phyloP scores from a whole-genome alignment of 2,329 filamentous ascomycete genomes.

The Xylaria sp. region DNA sequence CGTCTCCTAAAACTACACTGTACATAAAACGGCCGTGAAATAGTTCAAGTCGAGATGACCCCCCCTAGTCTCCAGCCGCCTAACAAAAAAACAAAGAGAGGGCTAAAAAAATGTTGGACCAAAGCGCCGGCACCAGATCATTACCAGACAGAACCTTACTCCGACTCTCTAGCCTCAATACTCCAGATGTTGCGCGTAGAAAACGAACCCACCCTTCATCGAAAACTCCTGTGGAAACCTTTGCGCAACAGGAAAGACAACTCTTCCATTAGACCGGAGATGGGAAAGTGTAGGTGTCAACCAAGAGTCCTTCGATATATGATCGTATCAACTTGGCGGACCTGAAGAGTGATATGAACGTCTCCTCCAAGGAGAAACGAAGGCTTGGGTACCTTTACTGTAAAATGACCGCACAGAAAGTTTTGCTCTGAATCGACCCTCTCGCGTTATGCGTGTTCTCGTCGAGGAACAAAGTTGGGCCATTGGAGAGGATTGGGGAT shows the following conservation, averaged over 20 bases:
- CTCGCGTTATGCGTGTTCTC: not conserved
- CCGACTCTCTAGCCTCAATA: conserved; percentile 25
- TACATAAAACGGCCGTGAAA: conserved; percentile 29
- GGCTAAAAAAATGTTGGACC: not conserved
- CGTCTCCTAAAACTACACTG: conserved; percentile 38
- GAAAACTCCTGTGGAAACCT: conserved; percentile 21
- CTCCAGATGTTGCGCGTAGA: conserved; percentile 22
- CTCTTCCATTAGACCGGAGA: conserved; percentile 19
- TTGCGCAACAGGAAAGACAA: conserved; percentile 13
- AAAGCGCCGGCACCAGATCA: conserved; percentile 14
- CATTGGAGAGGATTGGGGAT: conserved; percentile 39
- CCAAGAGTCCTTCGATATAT: conserved; percentile 24
- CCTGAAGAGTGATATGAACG: conserved; percentile 23
- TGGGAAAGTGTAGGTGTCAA: not conserved
- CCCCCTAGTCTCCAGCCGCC: conserved; percentile 10
- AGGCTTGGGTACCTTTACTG: conserved; percentile 1
- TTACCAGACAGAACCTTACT: conserved; percentile 21
- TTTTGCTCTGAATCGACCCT: conserved; percentile 8
- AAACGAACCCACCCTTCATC: conserved; percentile 13
- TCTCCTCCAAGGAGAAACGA: conserved; percentile 6
- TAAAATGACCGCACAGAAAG: not conserved
- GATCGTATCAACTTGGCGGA: conserved; percentile 21
- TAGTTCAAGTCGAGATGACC: not conserved
- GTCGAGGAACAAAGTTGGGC: conserved; percentile 28
- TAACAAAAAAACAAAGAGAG: conserved; percentile 9